These are phyloP conservation scores for Theobroma cacao DNA, from an alignment of 345 rosid species.

Conservation along the genomic window DNA sequence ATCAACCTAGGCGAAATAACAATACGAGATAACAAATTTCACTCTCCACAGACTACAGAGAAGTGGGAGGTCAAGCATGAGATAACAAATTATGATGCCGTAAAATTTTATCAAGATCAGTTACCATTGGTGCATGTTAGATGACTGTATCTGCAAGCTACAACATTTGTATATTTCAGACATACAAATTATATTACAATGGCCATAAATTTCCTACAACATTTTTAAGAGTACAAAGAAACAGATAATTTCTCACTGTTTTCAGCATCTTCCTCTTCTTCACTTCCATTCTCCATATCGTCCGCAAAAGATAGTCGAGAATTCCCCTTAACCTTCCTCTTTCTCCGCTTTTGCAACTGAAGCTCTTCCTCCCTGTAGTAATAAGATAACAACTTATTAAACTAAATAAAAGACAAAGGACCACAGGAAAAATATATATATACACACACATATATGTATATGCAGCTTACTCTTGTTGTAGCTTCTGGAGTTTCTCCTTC, in stretches of 20 bases:
- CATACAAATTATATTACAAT: background rate
- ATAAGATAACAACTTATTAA: slow-evolving; percentile 2
- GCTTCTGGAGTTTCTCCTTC: slow-evolving; percentile 92
- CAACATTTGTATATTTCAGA: background rate
- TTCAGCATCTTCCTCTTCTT: slow-evolving; percentile 68
- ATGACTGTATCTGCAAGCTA: background rate
- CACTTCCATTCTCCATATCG: slow-evolving; percentile 76
- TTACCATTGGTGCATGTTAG: background rate
- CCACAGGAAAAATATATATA: background rate
- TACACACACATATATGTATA: no score
- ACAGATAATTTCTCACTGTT: slow-evolving; percentile 33
- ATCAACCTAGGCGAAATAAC: background rate
- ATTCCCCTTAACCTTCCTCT: slow-evolving; percentile 74
- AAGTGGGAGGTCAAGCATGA: background rate
- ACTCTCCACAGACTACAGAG: background rate
- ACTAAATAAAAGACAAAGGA: background rate
- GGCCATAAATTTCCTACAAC: background rate
- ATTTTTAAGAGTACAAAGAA: background rate
- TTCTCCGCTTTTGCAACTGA: slow-evolving; percentile 82
- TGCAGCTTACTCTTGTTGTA: slow-evolving; percentile 76
- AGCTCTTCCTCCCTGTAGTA: slow-evolving; percentile 81
- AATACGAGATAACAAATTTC: background rate
- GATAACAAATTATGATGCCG: background rate
- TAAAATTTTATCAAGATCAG: background rate
- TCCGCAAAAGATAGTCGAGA: slow-evolving; percentile 84